Conservation (phyloP, 306 rosid genomes). For the Inga leiocalycina region DNA sequence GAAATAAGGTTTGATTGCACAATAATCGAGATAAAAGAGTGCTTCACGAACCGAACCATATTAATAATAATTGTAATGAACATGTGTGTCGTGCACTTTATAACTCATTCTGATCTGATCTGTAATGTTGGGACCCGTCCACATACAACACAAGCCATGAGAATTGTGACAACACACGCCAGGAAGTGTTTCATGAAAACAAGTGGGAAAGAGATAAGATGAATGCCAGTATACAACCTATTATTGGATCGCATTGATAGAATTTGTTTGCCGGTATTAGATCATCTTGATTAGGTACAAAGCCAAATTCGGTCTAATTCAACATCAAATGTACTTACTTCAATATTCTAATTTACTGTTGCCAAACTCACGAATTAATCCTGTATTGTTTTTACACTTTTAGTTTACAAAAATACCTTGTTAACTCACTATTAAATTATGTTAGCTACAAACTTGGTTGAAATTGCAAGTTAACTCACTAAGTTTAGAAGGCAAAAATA, state of each 20-base stretch:
- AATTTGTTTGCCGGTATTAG: not conserved
- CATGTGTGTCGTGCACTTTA: slow-evolving; percentile 25
- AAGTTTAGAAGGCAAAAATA: too few relatives aligned
- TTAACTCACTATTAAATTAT: too few relatives aligned
- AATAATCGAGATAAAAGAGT: not conserved
- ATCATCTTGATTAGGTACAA: not conserved
- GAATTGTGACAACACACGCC: not conserved
- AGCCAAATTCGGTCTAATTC: not conserved
- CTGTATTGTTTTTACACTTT: too few relatives aligned
- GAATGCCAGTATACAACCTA: not conserved
- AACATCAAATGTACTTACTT: not conserved
- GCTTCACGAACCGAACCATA: not conserved
- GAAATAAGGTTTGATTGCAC: slow-evolving; percentile 3
- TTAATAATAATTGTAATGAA: not conserved
- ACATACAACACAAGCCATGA: slow-evolving; percentile 6
- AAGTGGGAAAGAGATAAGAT: not conserved
- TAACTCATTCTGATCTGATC: not conserved
- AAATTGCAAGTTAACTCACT: too few relatives aligned
- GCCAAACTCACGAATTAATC: too few relatives aligned
- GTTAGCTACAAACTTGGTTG: too few relatives aligned
- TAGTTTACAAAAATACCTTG: too few relatives aligned
- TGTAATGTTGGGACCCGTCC: slow-evolving; percentile 16
- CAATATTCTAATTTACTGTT: too few relatives aligned
- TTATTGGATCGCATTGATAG: not conserved
- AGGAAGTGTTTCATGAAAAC: not conserved